These are phyloP conservation scores for Nidularia pulvinata DNA, from an alignment of 768 basidiomycete species.

Conservation along the genomic window DNA sequence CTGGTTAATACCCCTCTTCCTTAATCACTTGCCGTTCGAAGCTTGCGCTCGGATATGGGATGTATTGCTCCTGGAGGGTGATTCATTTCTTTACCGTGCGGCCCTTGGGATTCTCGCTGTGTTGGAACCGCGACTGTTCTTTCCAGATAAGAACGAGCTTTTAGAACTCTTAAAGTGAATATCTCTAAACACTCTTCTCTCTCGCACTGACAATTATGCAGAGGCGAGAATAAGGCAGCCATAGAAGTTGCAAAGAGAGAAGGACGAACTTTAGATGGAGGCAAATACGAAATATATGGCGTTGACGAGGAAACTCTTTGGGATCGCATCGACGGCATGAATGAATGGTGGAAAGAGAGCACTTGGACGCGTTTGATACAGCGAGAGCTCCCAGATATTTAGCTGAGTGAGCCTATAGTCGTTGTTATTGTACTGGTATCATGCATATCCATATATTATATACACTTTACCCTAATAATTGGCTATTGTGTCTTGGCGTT, in stretches of 20 bases:
- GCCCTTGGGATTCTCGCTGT: conserved; percentile 83
- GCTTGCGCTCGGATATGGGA: conserved; percentile 91
- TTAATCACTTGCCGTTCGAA: conserved; percentile 89
- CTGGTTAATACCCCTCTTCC: conserved; percentile 82
- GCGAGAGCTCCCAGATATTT: conserved; percentile 82
- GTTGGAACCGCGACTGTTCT: conserved; percentile 85
- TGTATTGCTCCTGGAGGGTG: conserved; percentile 84
- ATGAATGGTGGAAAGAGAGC: conserved; percentile 92
- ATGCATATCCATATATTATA: no score
- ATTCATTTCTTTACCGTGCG: conserved; percentile 86
- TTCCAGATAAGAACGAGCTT: conserved; percentile 80
- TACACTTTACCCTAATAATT: no score
- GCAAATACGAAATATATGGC: conserved; percentile 86
- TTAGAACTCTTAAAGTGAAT: conserved; percentile 75
- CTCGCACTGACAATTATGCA: conserved; percentile 20
- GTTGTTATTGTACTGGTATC: no score
- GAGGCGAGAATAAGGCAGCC: conserved; percentile 84
- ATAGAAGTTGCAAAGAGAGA: conserved; percentile 82
- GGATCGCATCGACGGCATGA: conserved; percentile 80
- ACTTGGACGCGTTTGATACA: conserved; percentile 85
- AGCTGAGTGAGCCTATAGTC: conserved; percentile 2
- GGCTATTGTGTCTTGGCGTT: no score
- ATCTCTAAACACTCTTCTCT: conserved; percentile 3
- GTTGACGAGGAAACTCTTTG: conserved; percentile 85
- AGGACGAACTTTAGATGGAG: conserved; percentile 58